Base-by-base conservation (phyloP, 2,329 filamentous ascomycete species). In the Botryotinia narcissicola region DNA sequence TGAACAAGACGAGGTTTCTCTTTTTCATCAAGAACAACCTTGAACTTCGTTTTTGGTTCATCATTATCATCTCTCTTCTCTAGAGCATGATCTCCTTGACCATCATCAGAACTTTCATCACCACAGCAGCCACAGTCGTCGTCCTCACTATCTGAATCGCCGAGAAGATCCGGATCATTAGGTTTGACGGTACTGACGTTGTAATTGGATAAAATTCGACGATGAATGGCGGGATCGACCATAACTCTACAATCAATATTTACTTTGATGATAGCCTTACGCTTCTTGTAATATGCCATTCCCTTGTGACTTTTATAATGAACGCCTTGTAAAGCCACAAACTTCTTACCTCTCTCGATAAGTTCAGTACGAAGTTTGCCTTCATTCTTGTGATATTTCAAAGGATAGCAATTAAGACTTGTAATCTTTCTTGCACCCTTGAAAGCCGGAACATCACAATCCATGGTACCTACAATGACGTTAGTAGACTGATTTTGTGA, bases 161-260 rank as follows among this genome's bases (percentile, higher is more conserved):
- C 86, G 1, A 90, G 79, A 1, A 89, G 81, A 77, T 92, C 89
- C 40, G 89, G 86, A 73, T 94, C 91, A 77, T 92, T 91, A 0
- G 92, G 89, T 68, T 91, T 90, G 72, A 97, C 90, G 2, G 88
- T 86, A 35, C 92, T 93, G 78, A 95, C 89, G 0, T 88, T 88
- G 77, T 97, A 97, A 80, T 97, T 97, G 1, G 94, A 93, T 77
- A 96, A 93, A 81, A 95, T 93, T 48, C 93, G 89, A 14, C 93
- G 89, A 83, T 97, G 94, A 60, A 92, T 93, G 5, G 90, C 90
- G 0, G 93, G 90, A 79, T 97, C 95, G 37, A 97, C 86, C 94
- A 97, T 97, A 75, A 97, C 87, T 44, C 95, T 90, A 29, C 94
- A 92, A 75, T 94, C 93, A 81, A 97, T 91, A 79, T 94, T 94